phyloP scores from a whole-genome alignment of 1,139 yeast genomes.

The Zygosaccharomyces pseudobailii region DNA sequence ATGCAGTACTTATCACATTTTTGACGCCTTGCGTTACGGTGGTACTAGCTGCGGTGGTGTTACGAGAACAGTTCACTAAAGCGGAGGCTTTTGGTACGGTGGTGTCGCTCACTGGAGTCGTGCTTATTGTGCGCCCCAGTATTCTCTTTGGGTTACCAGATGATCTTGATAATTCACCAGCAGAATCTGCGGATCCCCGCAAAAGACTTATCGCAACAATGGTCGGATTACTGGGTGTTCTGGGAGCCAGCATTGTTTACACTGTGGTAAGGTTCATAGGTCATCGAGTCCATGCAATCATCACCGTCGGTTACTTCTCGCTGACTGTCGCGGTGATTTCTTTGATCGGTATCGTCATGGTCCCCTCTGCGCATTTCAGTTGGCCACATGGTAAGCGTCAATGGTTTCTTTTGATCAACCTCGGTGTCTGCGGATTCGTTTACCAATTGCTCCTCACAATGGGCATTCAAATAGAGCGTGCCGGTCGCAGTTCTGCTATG shows the following conservation, averaged over 20 bases:
- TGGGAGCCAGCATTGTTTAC: slow-evolving; percentile 68
- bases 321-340: slow-evolving; percentile 54
- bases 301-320: slow-evolving; percentile 76
- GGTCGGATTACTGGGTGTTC: slow-evolving; percentile 64
- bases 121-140: slow-evolving; percentile 78
- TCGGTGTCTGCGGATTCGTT: slow-evolving; percentile 75
- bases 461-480: slow-evolving; percentile 78
- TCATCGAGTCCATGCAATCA: slow-evolving; percentile 68
- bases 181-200: slow-evolving; percentile 24
- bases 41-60: slow-evolving; percentile 60
- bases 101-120: slow-evolving; percentile 67
- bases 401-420: slow-evolving; percentile 56
- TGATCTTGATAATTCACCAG: slow-evolving; percentile 5
- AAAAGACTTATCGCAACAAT: slow-evolving; percentile 50
- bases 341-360: slow-evolving; percentile 44
- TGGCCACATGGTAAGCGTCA: slow-evolving; percentile 56
- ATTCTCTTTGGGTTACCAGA: slow-evolving; percentile 50
- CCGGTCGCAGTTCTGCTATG: slow-evolving; percentile 73
- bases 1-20: slow-evolving; percentile 76
- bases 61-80: slow-evolving; percentile 61
- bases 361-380: slow-evolving; percentile 58
- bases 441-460: slow-evolving; percentile 78
- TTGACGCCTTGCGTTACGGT: slow-evolving; percentile 76
- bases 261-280: slow-evolving; percentile 73
- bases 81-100: slow-evolving; percentile 70